Conservation (phyloP, 78 protist species). For the Blattamonas nauphoetae region DNA sequence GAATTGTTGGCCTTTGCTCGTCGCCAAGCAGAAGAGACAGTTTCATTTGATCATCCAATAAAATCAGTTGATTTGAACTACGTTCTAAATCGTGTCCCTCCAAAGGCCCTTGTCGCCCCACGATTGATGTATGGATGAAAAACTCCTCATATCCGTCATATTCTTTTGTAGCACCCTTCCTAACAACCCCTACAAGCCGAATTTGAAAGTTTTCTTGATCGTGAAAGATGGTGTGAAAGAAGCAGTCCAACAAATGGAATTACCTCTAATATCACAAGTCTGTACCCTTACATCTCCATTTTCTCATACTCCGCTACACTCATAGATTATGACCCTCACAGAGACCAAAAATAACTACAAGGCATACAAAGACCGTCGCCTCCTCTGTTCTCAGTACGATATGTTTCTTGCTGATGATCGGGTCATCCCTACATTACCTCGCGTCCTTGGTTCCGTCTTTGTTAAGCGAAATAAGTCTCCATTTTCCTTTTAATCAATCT, state of each 20-base stretch:
- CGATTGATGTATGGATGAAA: too few species aligned
- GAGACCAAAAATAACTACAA: background rate
- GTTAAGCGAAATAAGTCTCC: background rate
- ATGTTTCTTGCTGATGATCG: conserved; percentile 1
- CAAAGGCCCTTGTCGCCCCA: too few species aligned
- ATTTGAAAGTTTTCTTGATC: background rate
- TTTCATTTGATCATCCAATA: too few species aligned
- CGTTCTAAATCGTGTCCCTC: too few species aligned
- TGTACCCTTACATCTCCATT: background rate
- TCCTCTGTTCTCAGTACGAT: background rate
- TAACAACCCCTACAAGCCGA: too few species aligned
- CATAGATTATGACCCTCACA: background rate
- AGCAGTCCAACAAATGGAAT: background rate
- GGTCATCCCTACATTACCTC: background rate
- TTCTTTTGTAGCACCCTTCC: too few species aligned
- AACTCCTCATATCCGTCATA: too few species aligned
- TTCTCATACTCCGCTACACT: background rate
- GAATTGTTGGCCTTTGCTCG: too few species aligned
- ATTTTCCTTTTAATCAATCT: background rate
- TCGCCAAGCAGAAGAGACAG: too few species aligned
- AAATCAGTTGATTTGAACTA: too few species aligned
- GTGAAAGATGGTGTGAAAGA: background rate
- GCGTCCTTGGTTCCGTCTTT: background rate
- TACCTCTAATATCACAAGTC: background rate
- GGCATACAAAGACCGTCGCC: background rate